Conservation (phyloP, 2,329 filamentous ascomycete genomes). For the Sporothrix curviconia region DNA sequence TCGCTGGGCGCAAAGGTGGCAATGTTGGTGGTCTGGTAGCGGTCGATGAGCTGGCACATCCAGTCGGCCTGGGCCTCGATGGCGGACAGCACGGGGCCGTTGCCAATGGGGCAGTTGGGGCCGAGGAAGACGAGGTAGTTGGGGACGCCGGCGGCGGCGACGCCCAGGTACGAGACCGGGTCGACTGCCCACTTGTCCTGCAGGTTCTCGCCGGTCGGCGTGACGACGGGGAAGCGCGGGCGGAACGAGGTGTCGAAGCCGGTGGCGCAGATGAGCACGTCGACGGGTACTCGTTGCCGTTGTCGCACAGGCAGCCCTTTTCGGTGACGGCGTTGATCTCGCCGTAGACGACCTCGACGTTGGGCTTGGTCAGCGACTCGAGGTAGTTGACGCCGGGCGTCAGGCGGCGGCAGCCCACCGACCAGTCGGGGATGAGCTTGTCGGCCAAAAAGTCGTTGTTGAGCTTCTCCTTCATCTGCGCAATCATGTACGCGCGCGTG, state of each 20-base stretch:
- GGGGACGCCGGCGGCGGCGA: slow-evolving; percentile 28
- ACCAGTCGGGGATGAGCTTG: slow-evolving; percentile 38
- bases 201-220: slow-evolving; percentile 16
- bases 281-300: slow-evolving; percentile 26
- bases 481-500: slow-evolving; percentile 34
- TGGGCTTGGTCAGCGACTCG: slow-evolving; percentile 36
- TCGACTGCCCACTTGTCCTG: slow-evolving; percentile 30
- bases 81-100: slow-evolving; percentile 17
- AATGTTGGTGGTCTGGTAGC: slow-evolving; percentile 44
- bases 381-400: slow-evolving; percentile 38
- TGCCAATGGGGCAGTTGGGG: slow-evolving; percentile 20
- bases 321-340: slow-evolving; percentile 27
- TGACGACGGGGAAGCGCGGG: slow-evolving; percentile 28
- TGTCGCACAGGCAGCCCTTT: slow-evolving; percentile 26
- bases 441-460: slow-evolving; percentile 23
- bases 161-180: slow-evolving; percentile 23
- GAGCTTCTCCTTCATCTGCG: slow-evolving; percentile 34
- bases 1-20: slow-evolving; percentile 23
- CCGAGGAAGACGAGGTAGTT: slow-evolving; percentile 25
- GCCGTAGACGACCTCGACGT: slow-evolving; percentile 37
- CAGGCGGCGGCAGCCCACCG: slow-evolving; percentile 37
- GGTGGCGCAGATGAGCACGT: slow-evolving; percentile 32
- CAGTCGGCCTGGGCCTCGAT: slow-evolving; percentile 29
- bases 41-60: slow-evolving; percentile 44
- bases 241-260: slow-evolving; percentile 31